A percentile compares a stretch with the other conserved stretches of the same genome.
Evolutionary conservation across 1,284 basidiomycete species (phyloP).

Genomic region (Abortiporus biennis): DNA sequence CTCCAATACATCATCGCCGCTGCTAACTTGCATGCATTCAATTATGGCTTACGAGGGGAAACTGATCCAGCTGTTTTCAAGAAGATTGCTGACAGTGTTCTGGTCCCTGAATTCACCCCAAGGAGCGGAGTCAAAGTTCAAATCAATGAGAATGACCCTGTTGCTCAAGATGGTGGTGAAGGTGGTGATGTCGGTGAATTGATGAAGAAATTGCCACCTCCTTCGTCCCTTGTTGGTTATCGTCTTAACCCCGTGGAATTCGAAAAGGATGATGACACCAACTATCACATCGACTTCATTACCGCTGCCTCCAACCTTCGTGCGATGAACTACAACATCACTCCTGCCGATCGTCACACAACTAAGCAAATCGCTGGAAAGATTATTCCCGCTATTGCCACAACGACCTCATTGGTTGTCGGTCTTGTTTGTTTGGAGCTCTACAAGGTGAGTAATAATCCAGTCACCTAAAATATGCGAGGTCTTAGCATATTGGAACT

Average conservation of each 20-base stretch:
- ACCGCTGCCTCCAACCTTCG: slow-evolving; percentile 97
- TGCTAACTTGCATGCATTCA: slow-evolving; percentile 96
- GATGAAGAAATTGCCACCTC: slow-evolving; percentile 70
- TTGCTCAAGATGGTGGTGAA: slow-evolving; percentile 42
- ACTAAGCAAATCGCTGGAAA: slow-evolving; percentile 99
- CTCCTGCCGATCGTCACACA: slow-evolving; percentile 83
- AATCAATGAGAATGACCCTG: slow-evolving; percentile 90
- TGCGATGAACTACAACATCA: slow-evolving; percentile 93
- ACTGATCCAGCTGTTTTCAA: slow-evolving; percentile 77
- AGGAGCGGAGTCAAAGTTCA: slow-evolving; percentile 93
- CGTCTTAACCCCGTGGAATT: slow-evolving; percentile 94
- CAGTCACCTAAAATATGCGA: not conserved
- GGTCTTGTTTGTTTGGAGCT: slow-evolving; percentile 96
- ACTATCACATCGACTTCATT: slow-evolving; percentile 99
- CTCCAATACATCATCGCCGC: slow-evolving; percentile 89
- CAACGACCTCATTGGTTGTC: slow-evolving; percentile 93
- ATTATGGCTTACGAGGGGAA: slow-evolving; percentile 95
- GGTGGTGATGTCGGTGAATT: slow-evolving; percentile 51
- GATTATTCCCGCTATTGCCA: slow-evolving; percentile 99
- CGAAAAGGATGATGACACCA: slow-evolving; percentile 98
- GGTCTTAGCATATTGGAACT: no score
- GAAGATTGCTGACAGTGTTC: slow-evolving; percentile 80
- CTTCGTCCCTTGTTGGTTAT: slow-evolving; percentile 90
- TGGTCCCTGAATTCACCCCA: slow-evolving; percentile 91
- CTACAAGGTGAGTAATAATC: slow-evolving; percentile 77